These are phyloP conservation scores for Ustulina deusta DNA, from an alignment of 2,329 filamentous ascomycete genomes.

Conservation along the genomic window DNA sequence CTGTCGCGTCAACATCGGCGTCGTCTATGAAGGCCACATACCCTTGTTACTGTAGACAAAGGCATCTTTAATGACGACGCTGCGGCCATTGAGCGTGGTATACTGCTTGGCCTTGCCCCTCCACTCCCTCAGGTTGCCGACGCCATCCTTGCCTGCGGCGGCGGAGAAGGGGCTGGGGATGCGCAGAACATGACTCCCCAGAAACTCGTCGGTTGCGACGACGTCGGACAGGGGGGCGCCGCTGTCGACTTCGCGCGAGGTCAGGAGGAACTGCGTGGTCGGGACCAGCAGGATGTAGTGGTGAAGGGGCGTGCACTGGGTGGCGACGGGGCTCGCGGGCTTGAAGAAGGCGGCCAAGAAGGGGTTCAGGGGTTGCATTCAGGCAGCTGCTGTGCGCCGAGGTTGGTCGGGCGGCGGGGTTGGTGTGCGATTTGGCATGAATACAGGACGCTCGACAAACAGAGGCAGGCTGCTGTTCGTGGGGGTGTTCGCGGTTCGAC, in stretches of 20 bases:
- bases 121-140: constrained; percentile 81
- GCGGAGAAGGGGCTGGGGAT: constrained; percentile 70
- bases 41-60: constrained; percentile 97
- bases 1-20: constrained; percentile 42
- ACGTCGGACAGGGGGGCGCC: constrained; percentile 82
- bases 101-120: constrained; percentile 95
- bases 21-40: constrained; percentile 53
- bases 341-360: constrained; percentile 99
- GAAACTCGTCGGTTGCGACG: constrained; percentile 90
- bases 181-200: constrained; percentile 95
- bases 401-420: background rate
- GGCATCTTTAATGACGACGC: constrained; percentile 92
- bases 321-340: constrained; percentile 79
- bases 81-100: constrained; percentile 90
- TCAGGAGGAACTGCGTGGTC: constrained; percentile 90
- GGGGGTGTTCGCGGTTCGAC: background rate
- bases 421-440: constrained; percentile 12
- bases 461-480: constrained; percentile 23
- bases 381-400: constrained; percentile 56
- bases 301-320: constrained; percentile 91
- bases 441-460: background rate
- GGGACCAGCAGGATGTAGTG: constrained; percentile 96
- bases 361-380: constrained; percentile 99
- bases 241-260: constrained; percentile 87
- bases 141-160: constrained; percentile 67